Base-by-base conservation (phyloP, 352 stramenopile genomes). In the Globisporangium nagaii region DNA sequence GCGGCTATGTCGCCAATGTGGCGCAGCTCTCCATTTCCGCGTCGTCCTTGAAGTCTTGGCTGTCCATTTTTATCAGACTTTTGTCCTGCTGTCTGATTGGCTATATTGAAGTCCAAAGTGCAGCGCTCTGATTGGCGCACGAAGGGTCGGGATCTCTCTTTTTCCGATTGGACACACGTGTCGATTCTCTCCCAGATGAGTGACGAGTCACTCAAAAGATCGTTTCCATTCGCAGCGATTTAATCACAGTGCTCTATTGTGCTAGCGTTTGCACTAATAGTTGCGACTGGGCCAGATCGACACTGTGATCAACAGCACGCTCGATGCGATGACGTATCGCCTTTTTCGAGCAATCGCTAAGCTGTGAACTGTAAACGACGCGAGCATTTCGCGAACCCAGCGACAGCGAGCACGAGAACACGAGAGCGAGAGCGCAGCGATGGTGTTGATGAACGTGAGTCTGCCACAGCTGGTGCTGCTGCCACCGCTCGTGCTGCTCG, bases 401-500 rank as follows among this genome's bases (percentile, higher is more conserved):
- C 15, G 13, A 4, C 43, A 15, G 11, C 43, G n/a, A 49, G 24
- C n/a, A 42, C 19, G 35, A 39, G n/a, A 15, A 39, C 35, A 40
- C n/a, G 35, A 19, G 20, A 5, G 24, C 3, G 24, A 46, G 27
- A 11, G 36, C 13, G 25, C 32, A 27, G 25, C 36, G 53, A 55
- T 50, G 53, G 75, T 80, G 71, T 65, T 81, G 43, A 62, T 82
- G 48, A 67, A 68, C 48, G 20, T 79, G 67, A 73, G 62, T 39
- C 44, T 85, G 24, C 63, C 76, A 43, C 78, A 93, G 51, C 59
- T 90, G 40, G 63, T 90, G 52, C 63, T 93, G 53, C 60, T 91
- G 66, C 80, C 83, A 63, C 74, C 80, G 46, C 47, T 89, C 53
- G 58, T 91, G 70, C 68, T 91, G 49, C 34, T 93, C 28, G 63